Evolutionary conservation across 1,284 basidiomycete species (phyloP).

Genomic region (Schizophyllum commune): DNA sequence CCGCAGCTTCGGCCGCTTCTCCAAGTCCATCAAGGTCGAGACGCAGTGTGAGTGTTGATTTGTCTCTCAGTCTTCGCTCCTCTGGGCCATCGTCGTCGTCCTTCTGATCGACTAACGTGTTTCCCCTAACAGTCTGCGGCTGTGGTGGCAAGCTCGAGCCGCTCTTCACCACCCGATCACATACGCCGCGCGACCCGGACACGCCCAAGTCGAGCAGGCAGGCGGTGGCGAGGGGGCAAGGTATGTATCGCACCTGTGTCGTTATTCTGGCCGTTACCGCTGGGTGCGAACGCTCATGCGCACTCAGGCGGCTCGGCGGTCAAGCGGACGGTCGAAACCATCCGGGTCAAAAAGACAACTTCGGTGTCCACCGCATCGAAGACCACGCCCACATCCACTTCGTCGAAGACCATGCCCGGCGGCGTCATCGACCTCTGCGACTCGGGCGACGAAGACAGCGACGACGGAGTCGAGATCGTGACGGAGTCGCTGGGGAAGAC

Average conservation of each 20-base stretch:
- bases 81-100: no score
- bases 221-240: slow-evolving; percentile 38
- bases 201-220: slow-evolving; percentile 38
- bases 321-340: slow-evolving; percentile 3
- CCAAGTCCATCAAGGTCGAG: slow-evolving; percentile 51
- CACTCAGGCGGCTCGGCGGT: slow-evolving; percentile 21
- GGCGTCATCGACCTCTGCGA: neutral
- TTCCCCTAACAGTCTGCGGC: slow-evolving; percentile 31
- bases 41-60: no score
- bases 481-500: neutral
- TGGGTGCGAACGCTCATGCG: slow-evolving; percentile 20
- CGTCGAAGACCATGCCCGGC: neutral
- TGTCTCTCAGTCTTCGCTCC: no score
- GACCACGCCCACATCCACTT: no score
- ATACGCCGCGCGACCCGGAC: slow-evolving; percentile 13
- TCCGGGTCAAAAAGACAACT: no score
- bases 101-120: no score
- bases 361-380: no score
- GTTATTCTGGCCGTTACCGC: neutral
- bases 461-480: no score
- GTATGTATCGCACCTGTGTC: slow-evolving; percentile 22
- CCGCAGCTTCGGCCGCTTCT: slow-evolving; percentile 66
- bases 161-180: slow-evolving; percentile 35
- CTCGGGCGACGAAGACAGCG: neutral
- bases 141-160: slow-evolving; percentile 45